Evolutionary conservation across 2,329 filamentous ascomycete species (phyloP).

Genomic region (Cladosporium oxysporum): DNA sequence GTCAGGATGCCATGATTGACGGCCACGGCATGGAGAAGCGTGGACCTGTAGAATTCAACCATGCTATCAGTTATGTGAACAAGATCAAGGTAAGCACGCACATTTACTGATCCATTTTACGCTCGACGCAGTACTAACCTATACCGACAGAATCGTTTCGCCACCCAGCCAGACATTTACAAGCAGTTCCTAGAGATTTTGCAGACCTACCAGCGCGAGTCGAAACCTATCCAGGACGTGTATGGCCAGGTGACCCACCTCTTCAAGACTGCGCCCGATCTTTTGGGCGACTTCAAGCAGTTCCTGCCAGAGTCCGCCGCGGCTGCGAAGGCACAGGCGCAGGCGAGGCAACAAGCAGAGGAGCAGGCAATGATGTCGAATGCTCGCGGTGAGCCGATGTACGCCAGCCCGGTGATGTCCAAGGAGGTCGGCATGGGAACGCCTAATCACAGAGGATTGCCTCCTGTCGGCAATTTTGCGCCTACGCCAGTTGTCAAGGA

Average conservation of each 20-base stretch:
- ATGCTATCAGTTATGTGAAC: constrained; percentile 98
- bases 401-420: constrained; percentile 40
- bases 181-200: constrained; percentile 98
- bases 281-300: constrained; percentile 97
- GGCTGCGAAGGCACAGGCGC: constrained; percentile 60
- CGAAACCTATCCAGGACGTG: constrained; percentile 97
- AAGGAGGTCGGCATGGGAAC: constrained; percentile 43
- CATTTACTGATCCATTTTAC: neutral
- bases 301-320: constrained; percentile 90
- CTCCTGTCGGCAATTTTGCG: constrained; percentile 92
- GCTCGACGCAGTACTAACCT: neutral
- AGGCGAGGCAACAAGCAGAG: constrained; percentile 63
- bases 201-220: constrained; percentile 96
- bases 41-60: constrained; percentile 96
- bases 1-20: constrained; percentile 46
- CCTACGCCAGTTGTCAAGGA: constrained; percentile 80
- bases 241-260: constrained; percentile 94
- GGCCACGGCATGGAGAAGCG: constrained; percentile 73
- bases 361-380: constrained; percentile 68
- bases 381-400: constrained; percentile 56
- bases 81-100: constrained; percentile 83
- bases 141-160: constrained; percentile 80
- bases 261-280: constrained; percentile 89
- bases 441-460: constrained; percentile 46
- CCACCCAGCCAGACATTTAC: constrained; percentile 96